Evolutionary conservation across 2,329 filamentous ascomycete species (phyloP).

Genomic region (Fusarium foetens): DNA sequence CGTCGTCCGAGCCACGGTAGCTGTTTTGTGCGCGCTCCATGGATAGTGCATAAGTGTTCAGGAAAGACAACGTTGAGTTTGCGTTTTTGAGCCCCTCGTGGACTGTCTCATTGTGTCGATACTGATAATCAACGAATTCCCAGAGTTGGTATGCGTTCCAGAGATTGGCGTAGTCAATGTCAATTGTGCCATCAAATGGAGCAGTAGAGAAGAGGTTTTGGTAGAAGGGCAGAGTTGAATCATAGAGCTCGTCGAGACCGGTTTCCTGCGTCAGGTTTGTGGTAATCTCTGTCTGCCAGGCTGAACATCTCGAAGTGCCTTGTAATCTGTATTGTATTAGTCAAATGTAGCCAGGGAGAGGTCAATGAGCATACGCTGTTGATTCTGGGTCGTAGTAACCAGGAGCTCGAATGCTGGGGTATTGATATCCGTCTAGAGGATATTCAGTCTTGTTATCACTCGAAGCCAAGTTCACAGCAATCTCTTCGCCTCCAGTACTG

Average conservation of each 20-base stretch:
- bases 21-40: constrained; percentile 69
- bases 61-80: constrained; percentile 51
- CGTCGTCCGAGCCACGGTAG: constrained; percentile 59
- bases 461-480: constrained; percentile 54
- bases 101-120: constrained; percentile 61
- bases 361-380: constrained; percentile 53
- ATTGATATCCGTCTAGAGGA: constrained; percentile 82
- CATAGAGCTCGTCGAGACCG: constrained; percentile 39
- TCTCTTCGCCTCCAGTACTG: constrained; percentile 46
- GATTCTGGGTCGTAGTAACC: constrained; percentile 57
- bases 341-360: not conserved
- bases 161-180: constrained; percentile 51
- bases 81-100: constrained; percentile 50
- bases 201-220: constrained; percentile 51
- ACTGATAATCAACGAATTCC: constrained; percentile 65
- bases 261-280: constrained; percentile 42
- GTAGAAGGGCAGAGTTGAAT: constrained; percentile 55
- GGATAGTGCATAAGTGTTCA: constrained; percentile 71
- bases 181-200: constrained; percentile 53
- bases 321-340: constrained; percentile 47
- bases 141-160: constrained; percentile 64
- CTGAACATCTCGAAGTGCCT: constrained; percentile 52
- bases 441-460: constrained; percentile 64
- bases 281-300: constrained; percentile 49
- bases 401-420: constrained; percentile 73